A percentile compares a stretch with the other conserved stretches of the same genome.
Evolutionary conservation across 768 basidiomycete genomes (phyloP).

Genomic region (Asterophora parasitica): DNA sequence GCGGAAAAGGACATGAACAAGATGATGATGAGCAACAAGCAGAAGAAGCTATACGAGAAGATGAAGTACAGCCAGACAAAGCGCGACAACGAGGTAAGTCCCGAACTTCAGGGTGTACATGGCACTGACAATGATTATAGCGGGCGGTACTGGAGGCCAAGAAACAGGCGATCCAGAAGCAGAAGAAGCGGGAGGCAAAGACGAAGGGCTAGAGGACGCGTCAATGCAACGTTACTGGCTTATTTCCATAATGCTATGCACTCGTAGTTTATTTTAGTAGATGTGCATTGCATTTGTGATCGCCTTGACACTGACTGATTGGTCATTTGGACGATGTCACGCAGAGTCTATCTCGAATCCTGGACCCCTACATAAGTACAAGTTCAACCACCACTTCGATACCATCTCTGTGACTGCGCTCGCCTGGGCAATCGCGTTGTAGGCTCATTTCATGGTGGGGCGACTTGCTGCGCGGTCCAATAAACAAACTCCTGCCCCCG

Average conservation of each 20-base stretch:
- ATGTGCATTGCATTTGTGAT: too few relatives aligned
- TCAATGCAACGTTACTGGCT: too few relatives aligned
- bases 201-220: constrained; percentile 1
- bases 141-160: constrained; percentile 56
- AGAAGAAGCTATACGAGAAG: constrained; percentile 88
- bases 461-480: constrained; percentile 13
- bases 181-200: constrained; percentile 33
- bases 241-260: too few relatives aligned
- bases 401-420: background rate
- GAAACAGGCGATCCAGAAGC: constrained; percentile 50
- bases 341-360: too few relatives aligned
- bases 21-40: constrained; percentile 97
- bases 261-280: too few relatives aligned
- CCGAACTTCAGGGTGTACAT: constrained; percentile 7
- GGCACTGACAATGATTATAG: constrained; percentile 30
- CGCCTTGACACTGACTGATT: too few relatives aligned
- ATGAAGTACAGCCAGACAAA: constrained; percentile 85
- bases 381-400: background rate
- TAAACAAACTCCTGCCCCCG: constrained; percentile 6
- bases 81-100: constrained; percentile 72
- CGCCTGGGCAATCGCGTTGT: background rate
- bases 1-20: constrained; percentile 87
- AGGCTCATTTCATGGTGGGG: constrained; percentile 22
- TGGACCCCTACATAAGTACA: too few relatives aligned
- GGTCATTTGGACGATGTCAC: too few relatives aligned